phyloP scores from a whole-genome alignment of 257 asterid species.

The Fraxinus cuspidata region DNA sequence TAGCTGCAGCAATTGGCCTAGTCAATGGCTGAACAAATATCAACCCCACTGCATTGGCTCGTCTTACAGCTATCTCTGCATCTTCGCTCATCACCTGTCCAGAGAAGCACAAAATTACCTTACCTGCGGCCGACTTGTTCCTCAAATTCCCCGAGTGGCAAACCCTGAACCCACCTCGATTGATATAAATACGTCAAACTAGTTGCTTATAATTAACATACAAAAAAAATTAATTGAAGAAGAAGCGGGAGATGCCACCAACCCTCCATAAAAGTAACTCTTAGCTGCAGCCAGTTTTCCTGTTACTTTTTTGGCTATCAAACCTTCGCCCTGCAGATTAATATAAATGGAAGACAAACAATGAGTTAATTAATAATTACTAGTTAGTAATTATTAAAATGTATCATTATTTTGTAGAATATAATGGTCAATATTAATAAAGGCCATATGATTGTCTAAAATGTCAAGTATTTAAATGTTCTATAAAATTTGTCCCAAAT shows the following conservation, averaged over 20 bases:
- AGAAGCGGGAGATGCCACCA: background rate
- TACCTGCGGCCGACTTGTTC: conserved; percentile 34
- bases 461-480: too few species aligned
- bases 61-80: conserved; percentile 39
- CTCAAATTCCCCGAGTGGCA: conserved; percentile 33
- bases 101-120: conserved; percentile 46
- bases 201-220: background rate
- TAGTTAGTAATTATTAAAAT: too few species aligned
- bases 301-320: conserved; percentile 29
- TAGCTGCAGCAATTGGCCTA: conserved; percentile 41
- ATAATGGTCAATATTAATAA: too few species aligned
- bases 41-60: conserved; percentile 44
- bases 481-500: too few species aligned
- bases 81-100: conserved; percentile 35
- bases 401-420: background rate
- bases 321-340: conserved; percentile 56
- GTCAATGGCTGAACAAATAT: conserved; percentile 58
- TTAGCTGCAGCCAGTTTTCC: conserved; percentile 40
- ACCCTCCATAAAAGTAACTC: conserved; percentile 42
- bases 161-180: conserved; percentile 27
- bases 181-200: too few species aligned
- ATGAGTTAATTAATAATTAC: background rate
- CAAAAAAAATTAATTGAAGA: too few species aligned
- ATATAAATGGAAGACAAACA: background rate
- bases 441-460: too few species aligned